These are phyloP conservation scores for Nitzschia palea DNA, from an alignment of 108 stramenopile genomes.

Conservation along the genomic window DNA sequence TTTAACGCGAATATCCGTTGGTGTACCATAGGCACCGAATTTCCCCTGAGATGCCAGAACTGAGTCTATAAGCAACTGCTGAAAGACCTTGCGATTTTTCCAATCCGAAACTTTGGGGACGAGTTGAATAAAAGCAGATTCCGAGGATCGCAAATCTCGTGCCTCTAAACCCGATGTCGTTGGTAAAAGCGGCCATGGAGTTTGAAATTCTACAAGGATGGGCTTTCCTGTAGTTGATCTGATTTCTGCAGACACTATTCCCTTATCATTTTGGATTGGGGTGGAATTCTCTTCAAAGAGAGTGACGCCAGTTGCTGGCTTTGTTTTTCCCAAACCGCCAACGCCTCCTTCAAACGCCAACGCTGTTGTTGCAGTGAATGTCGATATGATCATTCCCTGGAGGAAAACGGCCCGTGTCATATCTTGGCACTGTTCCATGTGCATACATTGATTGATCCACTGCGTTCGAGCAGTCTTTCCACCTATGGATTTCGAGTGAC, in stretches of 20 bases:
- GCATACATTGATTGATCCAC: too few species aligned
- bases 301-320: constrained; percentile 76
- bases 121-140: constrained; percentile 79
- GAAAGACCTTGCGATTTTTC: constrained; percentile 16
- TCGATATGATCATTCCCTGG: neutral
- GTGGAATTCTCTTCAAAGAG: constrained; percentile 38
- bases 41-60: constrained; percentile 67
- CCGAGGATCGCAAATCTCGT: constrained; percentile 61
- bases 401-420: neutral
- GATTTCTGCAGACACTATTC: constrained; percentile 42
- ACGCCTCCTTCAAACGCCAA: constrained; percentile 76
- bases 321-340: constrained; percentile 84
- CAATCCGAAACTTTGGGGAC: constrained; percentile 24
- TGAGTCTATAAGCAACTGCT: constrained; percentile 37
- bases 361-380: neutral
- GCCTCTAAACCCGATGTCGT: constrained; percentile 69
- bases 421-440: neutral
- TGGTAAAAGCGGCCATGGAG: constrained; percentile 58
- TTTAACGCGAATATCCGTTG: constrained; percentile 64
- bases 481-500: too few species aligned
- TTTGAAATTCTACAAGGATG: constrained; percentile 40
- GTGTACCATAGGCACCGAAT: constrained; percentile 64
- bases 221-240: constrained; percentile 26
- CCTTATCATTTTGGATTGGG: constrained; percentile 40
- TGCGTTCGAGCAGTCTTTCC: too few species aligned